Base-by-base conservation (phyloP, 2,329 filamentous ascomycete genomes). In the Lecanosticta acicola region DNA sequence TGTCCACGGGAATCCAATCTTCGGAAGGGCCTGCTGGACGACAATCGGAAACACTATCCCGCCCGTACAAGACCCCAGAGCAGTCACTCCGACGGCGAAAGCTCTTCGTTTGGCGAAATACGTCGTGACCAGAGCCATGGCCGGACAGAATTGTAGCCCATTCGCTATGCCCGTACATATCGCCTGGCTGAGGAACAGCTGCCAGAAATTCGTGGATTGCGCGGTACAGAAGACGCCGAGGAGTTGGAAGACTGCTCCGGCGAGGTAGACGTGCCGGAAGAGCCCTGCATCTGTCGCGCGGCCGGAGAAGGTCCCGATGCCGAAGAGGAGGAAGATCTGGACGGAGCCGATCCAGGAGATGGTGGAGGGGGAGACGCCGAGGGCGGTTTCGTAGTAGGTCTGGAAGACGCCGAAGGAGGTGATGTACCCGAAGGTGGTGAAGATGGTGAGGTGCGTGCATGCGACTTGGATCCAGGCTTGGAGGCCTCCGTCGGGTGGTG, bases 61-160 rank as follows among this genome's bases (percentile, higher is more conserved):
- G 2, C 77, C 78, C 3, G 78, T 69, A 10, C 75, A 77, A 21
- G 75, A 78, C 1, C 82, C 82, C 5, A 73, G 72, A 2, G 80
- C 78, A 2, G 77, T 75, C 3, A 84, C 57, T 1, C 80, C 79
- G 21, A 83, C 73, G 1, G 78, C 80, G 19, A 85, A 64, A 0
- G 73, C 73, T 43, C 78, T 70, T 49, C 69, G 75, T 40, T 68
- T 69, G 19, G 70, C 69, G 58, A 85, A 85, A 57, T 86, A 87
- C 2, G 83, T 84, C 8, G 81, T 76, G 1, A 85, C 66, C 1
- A 84, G 74, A 1, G 82, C 76, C 36, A 87, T 72, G 32, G 75
- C 70, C 0, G 84, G 80, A 39, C 80, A 77, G 63, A 84, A 86
- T 2, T 85, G 65, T 43, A 73, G 77, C 1, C 82, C 83, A 44